Evolutionary conservation across 176 grass and related monocot species (phyloP).

Genomic region (Aegilops longissima): DNA sequence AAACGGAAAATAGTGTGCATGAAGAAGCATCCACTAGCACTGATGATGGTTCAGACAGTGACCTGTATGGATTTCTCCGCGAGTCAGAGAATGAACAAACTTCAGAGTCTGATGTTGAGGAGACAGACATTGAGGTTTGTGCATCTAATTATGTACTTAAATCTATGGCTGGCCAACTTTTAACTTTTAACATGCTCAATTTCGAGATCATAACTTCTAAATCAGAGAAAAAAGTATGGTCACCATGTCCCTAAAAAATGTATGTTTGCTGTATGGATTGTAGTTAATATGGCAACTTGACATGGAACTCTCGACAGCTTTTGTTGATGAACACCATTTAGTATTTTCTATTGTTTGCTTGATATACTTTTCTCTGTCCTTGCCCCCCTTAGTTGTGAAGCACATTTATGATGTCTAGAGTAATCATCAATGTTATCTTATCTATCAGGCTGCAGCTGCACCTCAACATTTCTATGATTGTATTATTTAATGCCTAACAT

Average conservation of each 20-base stretch:
- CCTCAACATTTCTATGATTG: constrained; percentile 8
- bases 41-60: constrained; percentile 46
- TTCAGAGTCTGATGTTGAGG: constrained; percentile 48
- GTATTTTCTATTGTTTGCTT: background rate
- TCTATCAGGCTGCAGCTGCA: background rate
- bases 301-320: background rate
- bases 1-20: constrained; percentile 5
- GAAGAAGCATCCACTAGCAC: constrained; percentile 34
- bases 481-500: background rate
- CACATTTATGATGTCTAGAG: constrained; percentile 10
- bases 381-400: background rate
- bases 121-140: constrained; percentile 64
- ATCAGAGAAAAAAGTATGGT: background rate
- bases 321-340: background rate
- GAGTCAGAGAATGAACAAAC: constrained; percentile 63
- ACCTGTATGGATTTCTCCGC: constrained; percentile 57
- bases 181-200: constrained; percentile 23
- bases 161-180: constrained; percentile 22
- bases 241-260: background rate
- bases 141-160: constrained; percentile 30
- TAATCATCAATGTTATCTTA: constrained; percentile 16
- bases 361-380: background rate
- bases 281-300: constrained; percentile 22
- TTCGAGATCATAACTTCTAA: constrained; percentile 17
- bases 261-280: background rate